Percentiles rank a stretch among this genome's conserved stretches.
phyloP scores from a whole-genome alignment of 2,329 filamentous ascomycete genomes.

The Aspergillus novoparasiticus region DNA sequence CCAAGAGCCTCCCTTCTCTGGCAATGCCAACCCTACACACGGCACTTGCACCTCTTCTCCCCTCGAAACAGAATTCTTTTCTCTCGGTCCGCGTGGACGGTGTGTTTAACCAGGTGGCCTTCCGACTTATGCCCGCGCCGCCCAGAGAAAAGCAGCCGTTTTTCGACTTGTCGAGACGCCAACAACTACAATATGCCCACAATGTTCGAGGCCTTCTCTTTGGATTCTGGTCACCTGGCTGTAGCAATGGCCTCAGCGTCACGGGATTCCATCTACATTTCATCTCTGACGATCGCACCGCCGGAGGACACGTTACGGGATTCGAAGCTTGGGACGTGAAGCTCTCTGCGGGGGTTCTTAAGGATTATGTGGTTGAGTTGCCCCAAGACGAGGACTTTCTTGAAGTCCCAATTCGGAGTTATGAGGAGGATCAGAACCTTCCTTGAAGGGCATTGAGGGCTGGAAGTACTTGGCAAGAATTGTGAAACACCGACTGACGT shows the following conservation, averaged over 20 bases:
- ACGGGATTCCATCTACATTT: slow-evolving; percentile 49
- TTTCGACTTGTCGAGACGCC: slow-evolving; percentile 24
- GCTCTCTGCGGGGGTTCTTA: slow-evolving; percentile 40
- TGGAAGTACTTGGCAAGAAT: not conserved
- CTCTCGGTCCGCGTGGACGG: slow-evolving; percentile 12
- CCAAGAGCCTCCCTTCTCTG: slow-evolving; percentile 7
- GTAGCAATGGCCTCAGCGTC: slow-evolving; percentile 45
- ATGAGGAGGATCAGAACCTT: not conserved
- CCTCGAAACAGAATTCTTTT: slow-evolving; percentile 12
- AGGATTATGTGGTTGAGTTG: slow-evolving; percentile 44
- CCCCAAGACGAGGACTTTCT: slow-evolving; percentile 45
- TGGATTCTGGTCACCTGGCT: slow-evolving; percentile 45
- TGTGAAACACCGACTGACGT: not conserved
- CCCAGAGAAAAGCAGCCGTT: slow-evolving; percentile 4
- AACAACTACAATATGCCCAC: slow-evolving; percentile 34
- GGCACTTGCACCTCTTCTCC: slow-evolving; percentile 13
- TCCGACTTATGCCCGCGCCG: slow-evolving; percentile 11
- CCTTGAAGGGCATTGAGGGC: not conserved
- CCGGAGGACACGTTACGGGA: slow-evolving; percentile 36
- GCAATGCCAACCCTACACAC: slow-evolving; percentile 3
- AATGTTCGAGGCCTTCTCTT: slow-evolving; percentile 44
- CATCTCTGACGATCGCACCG: slow-evolving; percentile 36
- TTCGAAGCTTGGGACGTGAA: slow-evolving; percentile 35
- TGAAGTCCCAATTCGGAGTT: slow-evolving; percentile 34
- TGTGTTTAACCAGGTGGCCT: not conserved